phyloP scores from a whole-genome alignment of 1,284 basidiomycete species.

The Austroboletus niveus region DNA sequence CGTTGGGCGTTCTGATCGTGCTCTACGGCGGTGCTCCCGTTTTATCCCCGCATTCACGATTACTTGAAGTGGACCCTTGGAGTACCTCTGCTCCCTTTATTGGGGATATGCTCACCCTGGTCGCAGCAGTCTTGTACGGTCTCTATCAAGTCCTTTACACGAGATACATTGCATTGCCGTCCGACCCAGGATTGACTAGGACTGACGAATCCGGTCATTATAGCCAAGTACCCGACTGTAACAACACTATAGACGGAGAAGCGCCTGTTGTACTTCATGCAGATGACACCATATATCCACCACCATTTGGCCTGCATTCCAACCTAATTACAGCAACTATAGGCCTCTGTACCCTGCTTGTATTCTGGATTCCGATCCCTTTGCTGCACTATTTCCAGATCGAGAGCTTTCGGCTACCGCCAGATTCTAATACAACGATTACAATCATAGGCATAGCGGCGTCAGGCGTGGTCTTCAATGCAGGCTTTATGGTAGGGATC shows the following conservation, averaged over 20 bases:
- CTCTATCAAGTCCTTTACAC: constrained; percentile 84
- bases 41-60: constrained; percentile 17
- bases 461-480: constrained; percentile 72
- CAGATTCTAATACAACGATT: constrained; percentile 39
- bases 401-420: constrained; percentile 62
- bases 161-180: constrained; percentile 65
- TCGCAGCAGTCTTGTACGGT: constrained; percentile 63
- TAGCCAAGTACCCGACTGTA: constrained; percentile 39
- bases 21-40: constrained; percentile 69
- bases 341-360: constrained; percentile 59
- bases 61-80: constrained; percentile 15
- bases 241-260: constrained; percentile 23
- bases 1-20: constrained; percentile 67
- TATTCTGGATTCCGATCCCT: constrained; percentile 74
- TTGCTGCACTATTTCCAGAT: constrained; percentile 59
- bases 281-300: constrained; percentile 45
- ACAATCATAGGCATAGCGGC: constrained; percentile 62
- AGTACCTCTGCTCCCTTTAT: constrained; percentile 54
- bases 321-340: constrained; percentile 71
- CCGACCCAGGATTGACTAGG: constrained; percentile 47
- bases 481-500: constrained; percentile 66
- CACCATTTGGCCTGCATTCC: constrained; percentile 76
- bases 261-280: constrained; percentile 4
- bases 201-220: constrained; percentile 39
- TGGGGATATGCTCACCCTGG: constrained; percentile 71